Conservation (phyloP, 441 rosid genomes). For the Adansonia rubrostipa region DNA sequence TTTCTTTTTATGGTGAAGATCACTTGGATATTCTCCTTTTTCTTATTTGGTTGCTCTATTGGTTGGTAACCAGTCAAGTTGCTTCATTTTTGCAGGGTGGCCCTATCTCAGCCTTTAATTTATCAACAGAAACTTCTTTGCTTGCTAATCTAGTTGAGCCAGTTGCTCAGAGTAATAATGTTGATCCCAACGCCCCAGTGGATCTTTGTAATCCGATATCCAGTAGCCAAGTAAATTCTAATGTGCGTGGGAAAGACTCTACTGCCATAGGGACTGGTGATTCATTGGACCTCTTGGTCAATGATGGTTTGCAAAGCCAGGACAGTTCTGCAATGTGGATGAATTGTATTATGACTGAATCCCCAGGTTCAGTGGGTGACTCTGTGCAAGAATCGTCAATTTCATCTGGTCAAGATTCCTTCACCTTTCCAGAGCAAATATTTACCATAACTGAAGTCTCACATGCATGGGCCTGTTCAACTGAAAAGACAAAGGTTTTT, state of each 20-base stretch:
- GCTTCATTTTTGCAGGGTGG: constrained; percentile 53
- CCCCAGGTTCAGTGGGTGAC: constrained; percentile 63
- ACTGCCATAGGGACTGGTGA: constrained; percentile 6
- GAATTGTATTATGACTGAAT: constrained; percentile 58
- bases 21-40: constrained; percentile 15
- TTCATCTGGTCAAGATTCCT: constrained; percentile 53
- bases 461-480: constrained; percentile 81
- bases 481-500: constrained; percentile 84
- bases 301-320: constrained; percentile 65
- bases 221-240: constrained; percentile 36
- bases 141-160: constrained; percentile 42
- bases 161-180: constrained; percentile 35
- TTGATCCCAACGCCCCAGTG: constrained; percentile 31
- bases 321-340: constrained; percentile 93
- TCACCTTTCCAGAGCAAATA: constrained; percentile 54
- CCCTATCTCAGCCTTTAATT: constrained; percentile 42
- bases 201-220: constrained; percentile 44
- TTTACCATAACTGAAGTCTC: constrained; percentile 85
- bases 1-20: constrained; percentile 19
- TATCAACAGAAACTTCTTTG: constrained; percentile 42
- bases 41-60: constrained; percentile 6
- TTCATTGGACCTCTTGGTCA: background rate
- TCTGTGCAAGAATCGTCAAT: constrained; percentile 51
- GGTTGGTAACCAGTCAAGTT: constrained; percentile 24
- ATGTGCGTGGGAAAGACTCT: constrained; percentile 1